Percentiles rank a stretch among this genome's conserved stretches.
phyloP scores from a whole-genome alignment of 345 rosid species.

The Citrus glauca region DNA sequence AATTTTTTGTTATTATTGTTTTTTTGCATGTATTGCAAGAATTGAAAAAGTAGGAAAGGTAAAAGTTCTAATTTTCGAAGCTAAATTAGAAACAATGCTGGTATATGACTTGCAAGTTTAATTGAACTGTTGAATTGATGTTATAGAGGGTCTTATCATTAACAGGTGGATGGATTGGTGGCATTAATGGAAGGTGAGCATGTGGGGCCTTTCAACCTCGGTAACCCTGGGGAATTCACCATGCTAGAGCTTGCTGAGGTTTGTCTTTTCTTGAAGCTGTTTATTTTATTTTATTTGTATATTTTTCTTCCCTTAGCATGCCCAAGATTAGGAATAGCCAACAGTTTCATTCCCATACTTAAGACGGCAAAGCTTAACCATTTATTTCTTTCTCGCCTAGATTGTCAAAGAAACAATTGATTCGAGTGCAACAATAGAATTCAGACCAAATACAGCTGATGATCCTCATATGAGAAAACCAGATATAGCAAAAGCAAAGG shows the following conservation, averaged over 20 bases:
- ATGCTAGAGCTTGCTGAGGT: constrained; percentile 99
- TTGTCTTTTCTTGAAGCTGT: constrained; percentile 19
- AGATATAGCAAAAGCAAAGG: constrained; percentile 89
- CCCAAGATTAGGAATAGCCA: neutral
- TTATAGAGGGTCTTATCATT: neutral
- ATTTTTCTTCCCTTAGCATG: neutral
- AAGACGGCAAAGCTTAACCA: neutral
- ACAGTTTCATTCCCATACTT: neutral
- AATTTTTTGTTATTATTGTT: neutral
- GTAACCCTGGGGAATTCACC: constrained; percentile 98
- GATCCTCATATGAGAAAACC: constrained; percentile 98
- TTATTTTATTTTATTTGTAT: neutral
- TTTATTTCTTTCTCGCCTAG: constrained; percentile 20
- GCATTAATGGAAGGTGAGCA: constrained; percentile 94
- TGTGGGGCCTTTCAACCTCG: constrained; percentile 92
- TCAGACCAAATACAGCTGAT: constrained; percentile 84
- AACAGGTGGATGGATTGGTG: constrained; percentile 85
- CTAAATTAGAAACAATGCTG: neutral
- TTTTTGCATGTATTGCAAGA: neutral
- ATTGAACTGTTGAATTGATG: neutral
- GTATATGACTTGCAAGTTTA: neutral
- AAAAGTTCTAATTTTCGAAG: neutral
- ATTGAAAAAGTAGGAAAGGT: neutral
- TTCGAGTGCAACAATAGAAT: constrained; percentile 88
- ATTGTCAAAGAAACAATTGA: constrained; percentile 94